Evolutionary conservation across 1,139 yeast species (phyloP).

Genomic region (Geotrichum siamense): DNA sequence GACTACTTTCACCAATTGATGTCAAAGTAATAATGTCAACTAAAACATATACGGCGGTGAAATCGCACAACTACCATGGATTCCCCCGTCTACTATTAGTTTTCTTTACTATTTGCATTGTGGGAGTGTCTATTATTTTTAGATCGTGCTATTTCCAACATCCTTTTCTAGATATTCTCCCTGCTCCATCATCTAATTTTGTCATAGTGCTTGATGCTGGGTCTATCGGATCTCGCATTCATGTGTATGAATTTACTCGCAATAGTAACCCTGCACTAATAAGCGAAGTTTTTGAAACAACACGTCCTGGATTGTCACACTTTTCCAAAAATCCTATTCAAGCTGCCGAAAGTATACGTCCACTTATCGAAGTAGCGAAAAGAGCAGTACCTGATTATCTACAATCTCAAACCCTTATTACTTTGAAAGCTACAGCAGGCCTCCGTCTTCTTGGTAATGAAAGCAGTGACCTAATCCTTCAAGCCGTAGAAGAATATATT

Average conservation of each 20-base stretch:
- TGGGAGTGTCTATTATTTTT: not conserved
- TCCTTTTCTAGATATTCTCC: not conserved
- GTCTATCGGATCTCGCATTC: slow-evolving; percentile 92
- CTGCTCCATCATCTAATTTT: slow-evolving; percentile 25
- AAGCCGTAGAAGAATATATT: slow-evolving; percentile 41
- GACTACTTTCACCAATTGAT: too few relatives aligned
- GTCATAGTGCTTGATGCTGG: slow-evolving; percentile 97
- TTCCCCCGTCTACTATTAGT: not conserved
- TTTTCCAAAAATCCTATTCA: slow-evolving; percentile 72
- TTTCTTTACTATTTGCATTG: not conserved
- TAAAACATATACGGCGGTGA: slow-evolving; percentile 8
- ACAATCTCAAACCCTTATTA: slow-evolving; percentile 80
- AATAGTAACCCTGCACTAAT: slow-evolving; percentile 56
- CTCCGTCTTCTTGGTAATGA: slow-evolving; percentile 76
- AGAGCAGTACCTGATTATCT: slow-evolving; percentile 63
- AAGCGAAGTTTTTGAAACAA: slow-evolving; percentile 77
- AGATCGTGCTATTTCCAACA: slow-evolving; percentile 1
- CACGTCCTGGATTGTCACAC: slow-evolving; percentile 85
- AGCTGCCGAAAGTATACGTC: slow-evolving; percentile 85
- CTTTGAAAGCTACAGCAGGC: slow-evolving; percentile 98
- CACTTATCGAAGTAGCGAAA: slow-evolving; percentile 66
- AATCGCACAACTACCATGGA: not conserved
- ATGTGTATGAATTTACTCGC: slow-evolving; percentile 85
- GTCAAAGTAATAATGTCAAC: slow-evolving; percentile 6
- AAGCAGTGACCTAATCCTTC: slow-evolving; percentile 34